A percentile compares a stretch with the other conserved stretches of the same genome.
Evolutionary conservation across 116 monocot species (phyloP).

Genomic region (Trichopus zeylanicus): DNA sequence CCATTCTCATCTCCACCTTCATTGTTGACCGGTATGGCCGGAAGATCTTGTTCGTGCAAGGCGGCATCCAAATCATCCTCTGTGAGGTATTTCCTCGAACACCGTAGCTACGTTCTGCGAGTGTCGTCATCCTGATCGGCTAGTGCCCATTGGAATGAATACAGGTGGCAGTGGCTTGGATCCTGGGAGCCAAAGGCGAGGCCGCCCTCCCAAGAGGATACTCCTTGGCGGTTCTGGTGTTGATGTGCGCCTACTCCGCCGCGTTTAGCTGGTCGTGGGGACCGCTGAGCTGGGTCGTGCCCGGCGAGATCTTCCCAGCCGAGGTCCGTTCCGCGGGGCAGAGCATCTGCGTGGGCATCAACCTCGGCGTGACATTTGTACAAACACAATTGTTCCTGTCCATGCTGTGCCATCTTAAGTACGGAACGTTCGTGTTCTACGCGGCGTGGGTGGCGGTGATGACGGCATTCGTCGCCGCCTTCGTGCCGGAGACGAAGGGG

Average conservation of each 20-base stretch:
- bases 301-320: conserved; percentile 48
- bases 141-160: too few species aligned
- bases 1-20: conserved; percentile 21
- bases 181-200: conserved; percentile 9
- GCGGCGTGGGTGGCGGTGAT: conserved; percentile 27
- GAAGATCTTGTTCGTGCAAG: conserved; percentile 14
- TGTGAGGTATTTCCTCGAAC: too few species aligned
- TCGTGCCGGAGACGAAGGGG: conserved; percentile 29
- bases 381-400: conserved; percentile 37
- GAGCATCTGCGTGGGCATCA: conserved; percentile 25
- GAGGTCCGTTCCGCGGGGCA: conserved; percentile 48
- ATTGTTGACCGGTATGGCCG: conserved; percentile 37
- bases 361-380: conserved; percentile 19
- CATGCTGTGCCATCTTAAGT: conserved; percentile 50
- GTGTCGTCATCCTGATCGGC: too few species aligned
- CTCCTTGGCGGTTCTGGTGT: conserved; percentile 15
- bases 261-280: conserved; percentile 56
- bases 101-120: too few species aligned
- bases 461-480: conserved; percentile 18
- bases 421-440: conserved; percentile 34
- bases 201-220: not conserved
- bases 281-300: conserved; percentile 45
- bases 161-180: conserved; percentile 25
- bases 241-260: conserved; percentile 23
- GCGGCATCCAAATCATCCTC: conserved; percentile 15